phyloP scores from a whole-genome alignment of 192 early-diverging fungal species.

The Rhizophagus clarus region DNA sequence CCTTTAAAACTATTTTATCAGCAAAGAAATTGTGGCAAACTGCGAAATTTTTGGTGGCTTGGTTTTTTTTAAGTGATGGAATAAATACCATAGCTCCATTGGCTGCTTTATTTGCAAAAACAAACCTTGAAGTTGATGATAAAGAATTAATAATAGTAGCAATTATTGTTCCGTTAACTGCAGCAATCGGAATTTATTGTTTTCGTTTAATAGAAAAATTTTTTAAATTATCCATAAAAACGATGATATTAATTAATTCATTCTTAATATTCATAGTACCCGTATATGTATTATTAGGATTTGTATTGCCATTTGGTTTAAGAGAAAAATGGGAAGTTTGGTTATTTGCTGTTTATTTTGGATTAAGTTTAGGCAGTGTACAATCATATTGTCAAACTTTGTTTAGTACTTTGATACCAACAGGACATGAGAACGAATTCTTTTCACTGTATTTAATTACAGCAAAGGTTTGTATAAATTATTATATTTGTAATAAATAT shows the following conservation, averaged over 20 bases:
- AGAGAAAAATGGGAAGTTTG: constrained; percentile 33
- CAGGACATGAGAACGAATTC: constrained; percentile 67
- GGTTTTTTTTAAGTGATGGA: constrained; percentile 69
- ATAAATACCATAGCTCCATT: constrained; percentile 56
- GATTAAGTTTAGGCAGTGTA: constrained; percentile 54
- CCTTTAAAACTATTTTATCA: constrained; percentile 37
- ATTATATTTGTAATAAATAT: constrained; percentile 14
- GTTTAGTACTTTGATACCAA: constrained; percentile 62
- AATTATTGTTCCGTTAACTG: constrained; percentile 49
- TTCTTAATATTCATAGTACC: constrained; percentile 45
- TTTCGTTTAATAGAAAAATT: constrained; percentile 51
- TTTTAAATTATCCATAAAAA: constrained; percentile 47
- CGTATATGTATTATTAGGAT: constrained; percentile 52
- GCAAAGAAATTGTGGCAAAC: constrained; percentile 48
- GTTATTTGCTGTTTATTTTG: constrained; percentile 36
- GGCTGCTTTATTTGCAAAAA: constrained; percentile 57
- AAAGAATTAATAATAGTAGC: constrained; percentile 49
- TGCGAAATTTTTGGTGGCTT: constrained; percentile 63
- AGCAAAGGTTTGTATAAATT: constrained; percentile 53
- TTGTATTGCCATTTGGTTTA: constrained; percentile 40
- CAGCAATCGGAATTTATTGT: constrained; percentile 49
- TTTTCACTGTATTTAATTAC: constrained; percentile 65
- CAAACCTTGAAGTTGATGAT: constrained; percentile 49
- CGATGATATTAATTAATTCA: constrained; percentile 47
- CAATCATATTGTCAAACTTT: constrained; percentile 51